Evolutionary conservation across 1,139 yeast genomes (phyloP).

Genomic region (Sugiyamaella paludigena): DNA sequence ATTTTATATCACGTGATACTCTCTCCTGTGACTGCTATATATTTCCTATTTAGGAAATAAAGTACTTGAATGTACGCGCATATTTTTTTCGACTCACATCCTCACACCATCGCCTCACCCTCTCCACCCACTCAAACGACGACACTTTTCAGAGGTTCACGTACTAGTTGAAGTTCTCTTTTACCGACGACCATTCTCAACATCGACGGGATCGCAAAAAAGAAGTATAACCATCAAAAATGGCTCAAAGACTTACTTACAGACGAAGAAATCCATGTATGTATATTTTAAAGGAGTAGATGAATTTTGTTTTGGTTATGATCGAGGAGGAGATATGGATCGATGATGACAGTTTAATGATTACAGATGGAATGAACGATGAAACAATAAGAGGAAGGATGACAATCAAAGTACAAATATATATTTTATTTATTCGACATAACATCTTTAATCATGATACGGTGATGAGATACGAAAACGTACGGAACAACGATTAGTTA

Average conservation of each 20-base stretch:
- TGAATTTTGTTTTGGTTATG: not conserved
- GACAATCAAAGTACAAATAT: too few relatives aligned
- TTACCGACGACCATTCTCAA: constrained; percentile 6
- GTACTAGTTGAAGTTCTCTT: constrained; percentile 1
- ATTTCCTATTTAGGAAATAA: constrained; percentile 7
- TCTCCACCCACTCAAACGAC: constrained; percentile 5
- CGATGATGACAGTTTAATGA: not conserved
- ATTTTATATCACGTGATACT: too few relatives aligned
- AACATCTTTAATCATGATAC: not conserved
- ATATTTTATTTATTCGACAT: too few relatives aligned
- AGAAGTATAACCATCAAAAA: constrained; percentile 31
- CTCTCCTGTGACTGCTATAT: not conserved
- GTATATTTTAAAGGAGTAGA: constrained; percentile 34
- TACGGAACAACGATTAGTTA: not conserved
- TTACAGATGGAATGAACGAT: not conserved
- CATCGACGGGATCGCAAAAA: constrained; percentile 12
- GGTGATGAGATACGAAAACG: not conserved
- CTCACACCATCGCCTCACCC: constrained; percentile 8
- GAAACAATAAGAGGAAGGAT: too few relatives aligned
- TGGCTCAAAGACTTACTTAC: constrained; percentile 82
- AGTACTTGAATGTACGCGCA: too few relatives aligned
- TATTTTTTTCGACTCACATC: not conserved
- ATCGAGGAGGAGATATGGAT: not conserved
- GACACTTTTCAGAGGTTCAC: constrained; percentile 1
- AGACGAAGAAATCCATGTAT: constrained; percentile 80